These are phyloP conservation scores for Corylus heterophylla DNA, from an alignment of 306 rosid genomes.

Conservation along the genomic window DNA sequence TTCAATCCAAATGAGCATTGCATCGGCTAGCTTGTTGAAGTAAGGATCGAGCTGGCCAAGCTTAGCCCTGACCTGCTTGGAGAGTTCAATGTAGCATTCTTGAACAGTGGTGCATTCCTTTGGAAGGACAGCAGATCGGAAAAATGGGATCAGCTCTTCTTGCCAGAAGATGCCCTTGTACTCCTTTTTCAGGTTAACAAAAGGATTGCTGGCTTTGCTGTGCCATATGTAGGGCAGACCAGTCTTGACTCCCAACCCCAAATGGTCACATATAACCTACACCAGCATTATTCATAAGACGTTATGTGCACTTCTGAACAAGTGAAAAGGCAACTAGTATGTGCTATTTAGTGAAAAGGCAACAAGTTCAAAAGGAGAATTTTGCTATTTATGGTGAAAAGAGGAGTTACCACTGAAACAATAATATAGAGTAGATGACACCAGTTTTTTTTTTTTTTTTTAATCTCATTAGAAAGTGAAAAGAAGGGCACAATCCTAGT, in stretches of 20 bases:
- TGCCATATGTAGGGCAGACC: slow-evolving; percentile 95
- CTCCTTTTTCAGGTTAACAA: slow-evolving; percentile 83
- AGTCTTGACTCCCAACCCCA: slow-evolving; percentile 79
- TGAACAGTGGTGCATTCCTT: slow-evolving; percentile 71
- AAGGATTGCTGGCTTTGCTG: slow-evolving; percentile 98
- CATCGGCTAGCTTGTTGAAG: slow-evolving; percentile 73
- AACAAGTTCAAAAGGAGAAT: no score
- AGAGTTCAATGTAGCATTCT: slow-evolving; percentile 81
- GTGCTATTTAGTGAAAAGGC: no score
- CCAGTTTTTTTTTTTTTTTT: no score
- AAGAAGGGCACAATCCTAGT: no score
- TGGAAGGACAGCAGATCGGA: slow-evolving; percentile 64
- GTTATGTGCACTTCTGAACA: not conserved
- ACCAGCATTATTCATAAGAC: slow-evolving; percentile 12
- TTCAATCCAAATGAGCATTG: slow-evolving; percentile 93
- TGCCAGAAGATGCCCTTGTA: slow-evolving; percentile 93
- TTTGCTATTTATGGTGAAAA: no score
- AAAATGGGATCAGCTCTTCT: slow-evolving; percentile 83
- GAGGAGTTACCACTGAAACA: no score
- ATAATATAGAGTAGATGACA: no score
- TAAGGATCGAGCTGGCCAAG: slow-evolving; percentile 65
- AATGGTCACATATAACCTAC: slow-evolving; percentile 85
- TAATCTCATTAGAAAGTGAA: no score
- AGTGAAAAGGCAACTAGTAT: no score
- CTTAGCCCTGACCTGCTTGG: slow-evolving; percentile 75